Evolutionary conservation across 176 grass and related monocot genomes (phyloP).

Genomic region (Cenchrus purpureus): DNA sequence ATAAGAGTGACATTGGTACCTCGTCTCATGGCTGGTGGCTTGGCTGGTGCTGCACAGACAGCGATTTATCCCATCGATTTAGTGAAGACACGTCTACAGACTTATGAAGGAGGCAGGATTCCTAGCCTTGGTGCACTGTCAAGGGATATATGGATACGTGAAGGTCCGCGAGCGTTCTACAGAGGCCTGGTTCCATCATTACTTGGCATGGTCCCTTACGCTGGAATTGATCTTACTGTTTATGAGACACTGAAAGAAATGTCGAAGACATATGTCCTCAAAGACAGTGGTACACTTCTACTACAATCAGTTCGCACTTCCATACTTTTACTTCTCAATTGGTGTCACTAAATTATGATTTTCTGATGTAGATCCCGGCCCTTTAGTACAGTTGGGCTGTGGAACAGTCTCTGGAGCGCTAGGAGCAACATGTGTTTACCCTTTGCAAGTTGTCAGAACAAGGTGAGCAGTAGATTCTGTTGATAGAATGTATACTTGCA

Average conservation of each 20-base stretch:
- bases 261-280: slow-evolving; percentile 80
- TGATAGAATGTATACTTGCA: slow-evolving; percentile 21
- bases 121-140: slow-evolving; percentile 64
- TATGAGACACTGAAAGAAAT: slow-evolving; percentile 94
- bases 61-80: slow-evolving; percentile 85
- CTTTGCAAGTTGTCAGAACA: slow-evolving; percentile 92
- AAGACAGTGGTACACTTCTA: slow-evolving; percentile 67
- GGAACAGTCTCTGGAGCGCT: slow-evolving; percentile 86
- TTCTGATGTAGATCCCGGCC: slow-evolving; percentile 62
- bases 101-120: slow-evolving; percentile 50
- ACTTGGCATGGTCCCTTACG: slow-evolving; percentile 91
- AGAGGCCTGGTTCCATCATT: slow-evolving; percentile 84
- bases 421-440: slow-evolving; percentile 89
- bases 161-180: slow-evolving; percentile 88
- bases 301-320: slow-evolving; percentile 16
- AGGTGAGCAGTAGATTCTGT: slow-evolving; percentile 49
- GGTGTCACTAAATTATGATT: slow-evolving; percentile 3
- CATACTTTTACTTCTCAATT: not conserved
- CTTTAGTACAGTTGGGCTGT: slow-evolving; percentile 80
- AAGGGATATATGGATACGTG: slow-evolving; percentile 75
- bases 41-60: slow-evolving; percentile 85
- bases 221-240: slow-evolving; percentile 87
- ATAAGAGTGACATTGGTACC: slow-evolving; percentile 71
- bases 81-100: slow-evolving; percentile 85
- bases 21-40: slow-evolving; percentile 79